Percentiles rank a stretch among this genome's conserved stretches.
Evolutionary conservation across 129 eudicot genomes (phyloP).

Genomic region (Escallonia herrerae): DNA sequence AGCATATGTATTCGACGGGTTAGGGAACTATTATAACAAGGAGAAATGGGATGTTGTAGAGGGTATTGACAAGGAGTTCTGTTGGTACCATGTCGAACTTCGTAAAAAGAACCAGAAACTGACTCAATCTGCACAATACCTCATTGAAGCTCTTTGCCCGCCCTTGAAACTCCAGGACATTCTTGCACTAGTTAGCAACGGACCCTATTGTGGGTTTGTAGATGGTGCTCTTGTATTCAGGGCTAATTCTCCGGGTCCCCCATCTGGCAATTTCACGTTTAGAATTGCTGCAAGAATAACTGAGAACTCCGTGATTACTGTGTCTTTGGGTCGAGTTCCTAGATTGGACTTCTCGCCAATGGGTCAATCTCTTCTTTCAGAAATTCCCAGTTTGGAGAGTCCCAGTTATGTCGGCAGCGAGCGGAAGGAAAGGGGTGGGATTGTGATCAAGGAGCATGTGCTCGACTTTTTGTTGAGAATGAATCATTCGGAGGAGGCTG

Average conservation of each 20-base stretch:
- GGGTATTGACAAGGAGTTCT: conserved; percentile 70
- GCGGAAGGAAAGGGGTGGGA: conserved; percentile 37
- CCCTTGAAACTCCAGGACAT: conserved; percentile 95
- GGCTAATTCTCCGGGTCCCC: conserved; percentile 91
- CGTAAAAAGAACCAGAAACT: conserved; percentile 80
- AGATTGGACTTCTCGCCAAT: conserved; percentile 66
- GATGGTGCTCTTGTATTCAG: conserved; percentile 96
- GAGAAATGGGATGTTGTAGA: conserved; percentile 78
- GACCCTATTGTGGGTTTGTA: conserved; percentile 92
- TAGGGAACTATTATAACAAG: conserved; percentile 76
- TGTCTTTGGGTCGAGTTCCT: conserved; percentile 76
- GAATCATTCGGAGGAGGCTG: conserved; percentile 99
- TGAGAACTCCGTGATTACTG: conserved; percentile 84
- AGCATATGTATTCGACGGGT: conserved; percentile 91
- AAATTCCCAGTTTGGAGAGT: conserved; percentile 66
- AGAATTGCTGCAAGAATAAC: conserved; percentile 89
- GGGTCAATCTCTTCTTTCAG: conserved; percentile 62
- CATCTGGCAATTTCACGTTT: conserved; percentile 74
- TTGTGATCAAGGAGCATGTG: conserved; percentile 82
- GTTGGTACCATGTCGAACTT: conserved; percentile 98
- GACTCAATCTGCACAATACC: conserved; percentile 81
- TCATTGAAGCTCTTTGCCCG: conserved; percentile 85
- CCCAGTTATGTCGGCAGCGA: conserved; percentile 33
- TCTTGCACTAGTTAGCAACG: conserved; percentile 73
- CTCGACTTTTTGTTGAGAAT: conserved; percentile 79